These are phyloP conservation scores for Sungouiella blattae DNA, from an alignment of 805 yeast genomes.

Conservation along the genomic window DNA sequence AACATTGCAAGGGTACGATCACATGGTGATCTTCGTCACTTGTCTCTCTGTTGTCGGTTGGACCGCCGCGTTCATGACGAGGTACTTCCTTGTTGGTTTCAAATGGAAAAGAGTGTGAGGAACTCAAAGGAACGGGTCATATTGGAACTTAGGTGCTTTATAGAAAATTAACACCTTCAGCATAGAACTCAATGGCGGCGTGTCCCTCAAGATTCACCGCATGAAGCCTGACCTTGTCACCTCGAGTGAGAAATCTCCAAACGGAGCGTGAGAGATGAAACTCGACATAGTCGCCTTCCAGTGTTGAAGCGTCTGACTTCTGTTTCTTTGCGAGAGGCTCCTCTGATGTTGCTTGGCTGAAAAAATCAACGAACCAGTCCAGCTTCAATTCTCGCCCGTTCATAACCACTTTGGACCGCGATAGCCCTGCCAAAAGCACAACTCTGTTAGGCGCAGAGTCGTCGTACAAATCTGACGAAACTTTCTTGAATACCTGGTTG, in stretches of 20 bases:
- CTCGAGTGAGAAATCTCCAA: slow-evolving; percentile 36
- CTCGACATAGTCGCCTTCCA: slow-evolving; percentile 39
- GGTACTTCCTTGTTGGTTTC: slow-evolving; percentile 1
- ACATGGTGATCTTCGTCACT: slow-evolving; percentile 1
- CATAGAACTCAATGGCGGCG: slow-evolving; percentile 21
- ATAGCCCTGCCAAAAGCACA: slow-evolving; percentile 23
- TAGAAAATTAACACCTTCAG: slow-evolving; percentile 16
- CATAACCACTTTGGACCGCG: slow-evolving; percentile 26
- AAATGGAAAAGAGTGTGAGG: background rate
- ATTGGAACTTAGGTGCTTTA: slow-evolving; percentile 3
- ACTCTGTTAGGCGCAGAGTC: slow-evolving; percentile 17
- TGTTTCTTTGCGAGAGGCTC: slow-evolving; percentile 6
- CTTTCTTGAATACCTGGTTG: slow-evolving; percentile 21
- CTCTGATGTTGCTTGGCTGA: slow-evolving; percentile 6
- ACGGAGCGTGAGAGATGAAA: slow-evolving; percentile 40
- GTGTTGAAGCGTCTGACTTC: slow-evolving; percentile 8
- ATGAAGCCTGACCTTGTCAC: slow-evolving; percentile 22
- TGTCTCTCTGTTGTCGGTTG: background rate
- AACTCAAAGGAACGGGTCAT: background rate
- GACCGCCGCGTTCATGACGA: background rate
- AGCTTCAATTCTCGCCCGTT: slow-evolving; percentile 34
- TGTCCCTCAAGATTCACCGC: slow-evolving; percentile 29
- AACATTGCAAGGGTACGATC: background rate
- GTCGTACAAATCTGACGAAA: slow-evolving; percentile 16
- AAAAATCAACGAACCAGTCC: slow-evolving; percentile 31